Percentiles rank a stretch among this genome's conserved stretches.
Evolutionary conservation across 768 basidiomycete genomes (phyloP).

Genomic region (Boletus pseudopeckii): DNA sequence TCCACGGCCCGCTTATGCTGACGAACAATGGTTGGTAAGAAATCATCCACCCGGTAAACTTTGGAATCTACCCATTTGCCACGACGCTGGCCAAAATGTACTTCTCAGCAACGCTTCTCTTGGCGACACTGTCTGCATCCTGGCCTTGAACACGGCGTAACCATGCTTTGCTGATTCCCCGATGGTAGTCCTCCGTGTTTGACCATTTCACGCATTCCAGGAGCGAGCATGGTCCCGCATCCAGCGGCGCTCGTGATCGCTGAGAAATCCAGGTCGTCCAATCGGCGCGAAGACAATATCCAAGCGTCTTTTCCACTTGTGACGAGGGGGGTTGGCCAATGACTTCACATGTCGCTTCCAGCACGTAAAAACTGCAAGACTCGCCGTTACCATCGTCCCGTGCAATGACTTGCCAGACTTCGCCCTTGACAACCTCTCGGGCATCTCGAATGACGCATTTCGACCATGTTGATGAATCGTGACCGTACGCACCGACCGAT

Average conservation of each 20-base stretch:
- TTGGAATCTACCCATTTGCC: constrained; percentile 54
- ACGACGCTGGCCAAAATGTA: constrained; percentile 71
- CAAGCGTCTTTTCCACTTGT: background rate
- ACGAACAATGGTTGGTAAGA: constrained; percentile 3
- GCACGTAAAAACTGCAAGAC: constrained; percentile 44
- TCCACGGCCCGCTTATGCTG: constrained; percentile 69
- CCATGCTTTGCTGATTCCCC: constrained; percentile 70
- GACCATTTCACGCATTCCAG: constrained; percentile 53
- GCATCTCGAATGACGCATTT: constrained; percentile 42
- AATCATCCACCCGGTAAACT: background rate
- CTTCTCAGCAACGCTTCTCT: constrained; percentile 51
- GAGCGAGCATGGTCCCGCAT: constrained; percentile 3
- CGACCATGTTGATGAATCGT: constrained; percentile 34
- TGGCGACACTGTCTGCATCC: constrained; percentile 39
- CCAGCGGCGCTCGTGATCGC: constrained; percentile 6
- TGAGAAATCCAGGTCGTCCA: constrained; percentile 59
- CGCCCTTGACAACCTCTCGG: constrained; percentile 49
- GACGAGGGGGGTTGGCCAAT: constrained; percentile 42
- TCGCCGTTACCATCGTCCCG: constrained; percentile 22
- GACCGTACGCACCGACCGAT: constrained; percentile 44
- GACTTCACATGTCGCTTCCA: constrained; percentile 73
- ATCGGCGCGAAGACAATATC: constrained; percentile 46
- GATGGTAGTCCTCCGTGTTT: constrained; percentile 66
- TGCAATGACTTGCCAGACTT: constrained; percentile 58
- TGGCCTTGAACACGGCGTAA: constrained; percentile 42